These are phyloP conservation scores for Anacardium occidentale DNA, from an alignment of 345 rosid genomes.

Conservation along the genomic window DNA sequence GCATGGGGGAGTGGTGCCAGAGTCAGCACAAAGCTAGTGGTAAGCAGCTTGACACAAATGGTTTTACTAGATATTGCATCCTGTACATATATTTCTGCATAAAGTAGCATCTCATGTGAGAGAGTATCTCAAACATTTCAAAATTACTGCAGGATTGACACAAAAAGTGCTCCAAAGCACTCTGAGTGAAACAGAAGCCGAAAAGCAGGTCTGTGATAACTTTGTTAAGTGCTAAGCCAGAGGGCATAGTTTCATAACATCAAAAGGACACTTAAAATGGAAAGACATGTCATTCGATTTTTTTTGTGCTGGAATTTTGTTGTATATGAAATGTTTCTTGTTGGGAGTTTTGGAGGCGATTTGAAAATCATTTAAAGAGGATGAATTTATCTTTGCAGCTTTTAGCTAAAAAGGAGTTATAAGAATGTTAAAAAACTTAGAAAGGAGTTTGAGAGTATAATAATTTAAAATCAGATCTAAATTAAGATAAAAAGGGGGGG, in stretches of 20 bases:
- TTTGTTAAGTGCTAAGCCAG: neutral
- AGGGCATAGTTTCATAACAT: neutral
- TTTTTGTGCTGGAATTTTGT: too few relatives aligned
- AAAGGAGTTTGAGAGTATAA: too few relatives aligned
- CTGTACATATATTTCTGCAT: neutral
- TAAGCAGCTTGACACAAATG: constrained; percentile 31
- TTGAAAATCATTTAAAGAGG: too few relatives aligned
- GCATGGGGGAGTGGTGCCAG: constrained; percentile 94
- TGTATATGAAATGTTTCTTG: too few relatives aligned
- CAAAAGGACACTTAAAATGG: constrained; percentile 2
- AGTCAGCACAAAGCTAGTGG: constrained; percentile 86
- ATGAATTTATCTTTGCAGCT: too few relatives aligned
- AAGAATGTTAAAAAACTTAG: too few relatives aligned
- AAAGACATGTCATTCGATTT: neutral
- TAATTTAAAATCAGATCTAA: too few relatives aligned
- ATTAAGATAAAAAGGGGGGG: too few relatives aligned
- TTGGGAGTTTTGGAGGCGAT: too few relatives aligned
- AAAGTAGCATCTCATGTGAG: neutral
- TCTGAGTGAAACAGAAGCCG: constrained; percentile 77
- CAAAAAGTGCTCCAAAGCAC: constrained; percentile 67
- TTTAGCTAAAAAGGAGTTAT: too few relatives aligned
- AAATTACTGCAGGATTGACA: constrained; percentile 63
- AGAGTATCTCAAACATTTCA: constrained; percentile 15
- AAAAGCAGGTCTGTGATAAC: constrained; percentile 58
- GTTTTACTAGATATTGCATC: constrained; percentile 9